phyloP scores from a whole-genome alignment of 2,329 filamentous ascomycete species.

The Scedosporium dehoogii region DNA sequence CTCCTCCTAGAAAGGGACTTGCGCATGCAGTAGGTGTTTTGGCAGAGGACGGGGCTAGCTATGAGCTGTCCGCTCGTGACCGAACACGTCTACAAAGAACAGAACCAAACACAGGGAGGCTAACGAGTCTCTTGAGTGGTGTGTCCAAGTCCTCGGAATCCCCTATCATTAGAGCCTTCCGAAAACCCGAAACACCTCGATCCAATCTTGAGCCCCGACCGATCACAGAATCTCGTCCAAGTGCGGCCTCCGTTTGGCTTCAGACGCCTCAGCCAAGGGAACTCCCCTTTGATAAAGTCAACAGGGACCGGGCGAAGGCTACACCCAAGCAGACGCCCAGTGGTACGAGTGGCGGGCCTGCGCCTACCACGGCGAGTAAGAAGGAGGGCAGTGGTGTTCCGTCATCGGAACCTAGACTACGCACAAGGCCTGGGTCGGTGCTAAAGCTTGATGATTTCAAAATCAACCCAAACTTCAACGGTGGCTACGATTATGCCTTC shows the following conservation, averaged over 20 bases:
- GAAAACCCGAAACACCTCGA: neutral
- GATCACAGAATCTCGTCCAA: neutral
- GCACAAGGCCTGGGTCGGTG: conserved; percentile 44
- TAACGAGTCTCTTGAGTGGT: conserved; percentile 24
- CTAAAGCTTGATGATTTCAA: conserved; percentile 68
- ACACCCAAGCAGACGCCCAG: neutral
- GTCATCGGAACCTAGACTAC: conserved; percentile 27
- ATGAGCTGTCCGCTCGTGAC: conserved; percentile 8
- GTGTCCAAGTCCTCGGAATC: conserved; percentile 15
- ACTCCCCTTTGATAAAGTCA: conserved; percentile 3
- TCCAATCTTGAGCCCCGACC: neutral
- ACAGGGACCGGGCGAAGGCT: neutral
- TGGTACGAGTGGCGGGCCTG: neutral
- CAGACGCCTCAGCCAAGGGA: conserved; percentile 4
- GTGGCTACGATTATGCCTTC: conserved; percentile 63
- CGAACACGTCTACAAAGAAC: neutral
- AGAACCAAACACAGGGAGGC: conserved; percentile 15
- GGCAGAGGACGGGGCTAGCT: conserved; percentile 37
- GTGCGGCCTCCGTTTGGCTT: neutral
- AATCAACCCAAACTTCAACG: conserved; percentile 63
- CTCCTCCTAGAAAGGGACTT: conserved; percentile 15
- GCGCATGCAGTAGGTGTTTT: conserved; percentile 29
- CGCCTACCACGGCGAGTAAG: neutral
- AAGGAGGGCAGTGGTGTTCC: neutral
- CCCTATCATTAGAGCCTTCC: conserved; percentile 11